A percentile compares a stretch with the other conserved stretches of the same genome.
These are phyloP conservation scores for Lentinus polychrous DNA, from an alignment of 1,284 basidiomycete genomes.

Conservation along the genomic window DNA sequence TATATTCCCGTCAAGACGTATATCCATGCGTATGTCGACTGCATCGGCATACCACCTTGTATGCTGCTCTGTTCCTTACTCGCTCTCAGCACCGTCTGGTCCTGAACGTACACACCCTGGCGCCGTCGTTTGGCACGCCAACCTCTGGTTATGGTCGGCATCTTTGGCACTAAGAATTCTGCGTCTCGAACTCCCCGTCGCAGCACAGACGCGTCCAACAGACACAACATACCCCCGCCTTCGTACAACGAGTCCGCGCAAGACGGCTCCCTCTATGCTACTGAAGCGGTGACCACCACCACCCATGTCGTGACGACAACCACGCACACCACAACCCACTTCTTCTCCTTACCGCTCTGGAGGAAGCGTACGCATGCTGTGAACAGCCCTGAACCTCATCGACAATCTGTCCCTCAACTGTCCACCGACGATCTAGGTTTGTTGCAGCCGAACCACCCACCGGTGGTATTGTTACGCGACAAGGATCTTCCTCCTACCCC, in stretches of 20 bases:
- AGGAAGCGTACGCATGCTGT: slow-evolving; percentile 36
- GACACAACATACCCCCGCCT: slow-evolving; percentile 2
- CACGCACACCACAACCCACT: slow-evolving; percentile 8
- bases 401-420: slow-evolving; percentile 21
- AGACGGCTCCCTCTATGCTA: not conserved
- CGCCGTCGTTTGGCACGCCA: not conserved
- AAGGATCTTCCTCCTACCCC: slow-evolving; percentile 69
- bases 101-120: not conserved
- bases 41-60: not conserved
- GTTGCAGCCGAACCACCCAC: slow-evolving; percentile 14
- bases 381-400: slow-evolving; percentile 10
- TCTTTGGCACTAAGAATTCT: slow-evolving; percentile 5
- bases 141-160: slow-evolving; percentile 5
- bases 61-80: not conserved
- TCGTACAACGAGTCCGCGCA: slow-evolving; percentile 5
- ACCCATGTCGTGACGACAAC: slow-evolving; percentile 9
- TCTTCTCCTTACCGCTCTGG: slow-evolving; percentile 64
- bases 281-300: slow-evolving; percentile 5
- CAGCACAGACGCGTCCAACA: slow-evolving; percentile 2
- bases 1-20: too few relatives aligned
- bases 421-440: slow-evolving; percentile 25
- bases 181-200: slow-evolving; percentile 5
- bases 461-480: slow-evolving; percentile 34
- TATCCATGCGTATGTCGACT: not conserved
- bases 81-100: not conserved